These are phyloP conservation scores for Cryphonectria japonica DNA, from an alignment of 2,329 filamentous ascomycete species.

Conservation along the genomic window DNA sequence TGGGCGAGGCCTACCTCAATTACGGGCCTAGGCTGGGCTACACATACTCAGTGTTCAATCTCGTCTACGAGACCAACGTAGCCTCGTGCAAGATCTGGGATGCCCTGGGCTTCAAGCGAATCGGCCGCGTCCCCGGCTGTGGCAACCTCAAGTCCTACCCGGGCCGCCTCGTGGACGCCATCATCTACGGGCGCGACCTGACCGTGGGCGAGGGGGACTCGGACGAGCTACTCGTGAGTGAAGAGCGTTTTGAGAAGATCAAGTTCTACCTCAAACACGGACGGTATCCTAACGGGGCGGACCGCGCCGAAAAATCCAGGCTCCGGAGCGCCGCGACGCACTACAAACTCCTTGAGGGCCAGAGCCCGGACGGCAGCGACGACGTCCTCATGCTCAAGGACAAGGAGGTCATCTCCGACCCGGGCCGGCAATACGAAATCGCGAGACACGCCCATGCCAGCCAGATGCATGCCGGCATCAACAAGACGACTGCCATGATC, in stretches of 20 bases:
- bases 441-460: constrained; percentile 74
- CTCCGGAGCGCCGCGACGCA: constrained; percentile 92
- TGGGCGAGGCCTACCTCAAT: constrained; percentile 77
- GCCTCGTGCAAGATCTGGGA: constrained; percentile 92
- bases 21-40: constrained; percentile 83
- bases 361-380: constrained; percentile 42
- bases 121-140: constrained; percentile 77
- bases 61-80: constrained; percentile 92
- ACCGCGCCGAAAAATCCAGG: constrained; percentile 93
- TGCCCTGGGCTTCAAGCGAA: constrained; percentile 87
- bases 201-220: constrained; percentile 44
- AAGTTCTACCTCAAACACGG: constrained; percentile 94
- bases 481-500: constrained; percentile 95
- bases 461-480: constrained; percentile 83
- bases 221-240: constrained; percentile 77
- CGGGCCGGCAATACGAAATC: constrained; percentile 87
- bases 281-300: constrained; percentile 90
- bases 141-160: constrained; percentile 72
- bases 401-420: constrained; percentile 94
- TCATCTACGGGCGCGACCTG: constrained; percentile 74
- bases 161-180: constrained; percentile 71
- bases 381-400: constrained; percentile 95
- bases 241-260: constrained; percentile 98
- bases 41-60: constrained; percentile 90
- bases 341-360: constrained; percentile 77